Evolutionary conservation across 2,329 filamentous ascomycete genomes (phyloP).

Genomic region (Botrytis hyacinthi): DNA sequence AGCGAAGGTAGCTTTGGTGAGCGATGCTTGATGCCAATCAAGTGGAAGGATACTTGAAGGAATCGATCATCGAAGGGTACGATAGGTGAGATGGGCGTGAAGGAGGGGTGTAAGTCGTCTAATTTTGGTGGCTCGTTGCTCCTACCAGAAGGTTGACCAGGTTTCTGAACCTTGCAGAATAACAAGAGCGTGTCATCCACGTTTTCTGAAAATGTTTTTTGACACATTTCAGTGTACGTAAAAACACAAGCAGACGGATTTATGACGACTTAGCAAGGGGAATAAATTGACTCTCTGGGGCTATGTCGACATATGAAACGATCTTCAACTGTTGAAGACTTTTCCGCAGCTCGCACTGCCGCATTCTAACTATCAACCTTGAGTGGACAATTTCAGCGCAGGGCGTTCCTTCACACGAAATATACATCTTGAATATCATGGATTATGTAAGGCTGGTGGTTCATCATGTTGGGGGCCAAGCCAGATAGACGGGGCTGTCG

Average conservation of each 20-base stretch:
- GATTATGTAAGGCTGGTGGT: background rate
- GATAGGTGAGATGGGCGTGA: background rate
- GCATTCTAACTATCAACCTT: background rate
- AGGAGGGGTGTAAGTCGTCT: background rate
- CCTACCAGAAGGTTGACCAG: background rate
- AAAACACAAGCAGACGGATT: background rate
- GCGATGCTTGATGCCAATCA: background rate
- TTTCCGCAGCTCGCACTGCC: background rate
- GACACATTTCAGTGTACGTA: background rate
- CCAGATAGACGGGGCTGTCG: background rate
- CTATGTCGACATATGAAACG: background rate
- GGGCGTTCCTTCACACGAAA: background rate
- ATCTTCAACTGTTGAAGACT: background rate
- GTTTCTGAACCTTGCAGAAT: slow-evolving; percentile 3
- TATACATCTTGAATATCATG: background rate
- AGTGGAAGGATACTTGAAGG: background rate
- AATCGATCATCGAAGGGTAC: background rate
- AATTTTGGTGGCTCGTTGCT: background rate
- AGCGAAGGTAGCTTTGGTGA: background rate
- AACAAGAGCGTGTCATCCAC: slow-evolving; percentile 13
- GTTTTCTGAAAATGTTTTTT: slow-evolving; percentile 11
- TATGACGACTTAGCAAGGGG: background rate
- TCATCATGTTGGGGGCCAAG: slow-evolving; percentile 4
- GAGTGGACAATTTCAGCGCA: background rate
- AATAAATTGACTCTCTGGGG: background rate